Conservation (phyloP, 768 basidiomycete species). For the Pisolithus microcarpus region DNA sequence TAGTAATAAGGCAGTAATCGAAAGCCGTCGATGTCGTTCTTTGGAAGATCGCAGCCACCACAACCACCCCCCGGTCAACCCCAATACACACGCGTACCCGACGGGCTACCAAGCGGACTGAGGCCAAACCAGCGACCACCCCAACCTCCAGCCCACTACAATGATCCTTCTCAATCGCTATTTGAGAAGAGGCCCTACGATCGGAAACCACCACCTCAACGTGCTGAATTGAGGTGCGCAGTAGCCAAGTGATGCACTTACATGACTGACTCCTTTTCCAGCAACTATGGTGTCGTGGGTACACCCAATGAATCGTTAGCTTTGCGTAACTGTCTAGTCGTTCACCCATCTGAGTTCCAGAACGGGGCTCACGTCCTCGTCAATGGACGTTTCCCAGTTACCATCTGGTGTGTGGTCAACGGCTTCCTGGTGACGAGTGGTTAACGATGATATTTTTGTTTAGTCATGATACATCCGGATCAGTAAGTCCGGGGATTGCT, state of each 20-base stretch:
- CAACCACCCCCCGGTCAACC: constrained; percentile 28
- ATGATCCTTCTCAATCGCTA: constrained; percentile 41
- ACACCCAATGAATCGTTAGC: constrained; percentile 66
- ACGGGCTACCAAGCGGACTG: constrained; percentile 28
- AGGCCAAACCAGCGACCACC: constrained; percentile 29
- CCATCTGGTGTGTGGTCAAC: constrained; percentile 54
- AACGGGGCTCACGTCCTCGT: constrained; percentile 69
- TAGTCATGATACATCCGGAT: constrained; percentile 76
- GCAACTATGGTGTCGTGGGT: constrained; percentile 46
- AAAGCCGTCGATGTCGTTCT: constrained; percentile 32
- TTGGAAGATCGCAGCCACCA: constrained; percentile 31
- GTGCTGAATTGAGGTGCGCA: constrained; percentile 22
- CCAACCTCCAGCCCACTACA: constrained; percentile 40
- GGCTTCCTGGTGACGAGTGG: not conserved
- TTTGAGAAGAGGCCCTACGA: constrained; percentile 46
- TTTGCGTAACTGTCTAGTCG: constrained; percentile 74
- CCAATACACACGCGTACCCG: constrained; percentile 40
- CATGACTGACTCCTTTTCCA: constrained; percentile 13
- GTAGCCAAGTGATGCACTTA: not conserved
- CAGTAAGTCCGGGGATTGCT: constrained; percentile 58
- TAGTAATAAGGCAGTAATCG: not conserved
- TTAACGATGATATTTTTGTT: constrained; percentile 20
- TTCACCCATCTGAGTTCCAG: constrained; percentile 69
- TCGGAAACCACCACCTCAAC: constrained; percentile 33
- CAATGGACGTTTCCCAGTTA: constrained; percentile 64